Base-by-base conservation (phyloP, 2,329 filamentous ascomycete species). In the Endoconidiophora laricicola region DNA sequence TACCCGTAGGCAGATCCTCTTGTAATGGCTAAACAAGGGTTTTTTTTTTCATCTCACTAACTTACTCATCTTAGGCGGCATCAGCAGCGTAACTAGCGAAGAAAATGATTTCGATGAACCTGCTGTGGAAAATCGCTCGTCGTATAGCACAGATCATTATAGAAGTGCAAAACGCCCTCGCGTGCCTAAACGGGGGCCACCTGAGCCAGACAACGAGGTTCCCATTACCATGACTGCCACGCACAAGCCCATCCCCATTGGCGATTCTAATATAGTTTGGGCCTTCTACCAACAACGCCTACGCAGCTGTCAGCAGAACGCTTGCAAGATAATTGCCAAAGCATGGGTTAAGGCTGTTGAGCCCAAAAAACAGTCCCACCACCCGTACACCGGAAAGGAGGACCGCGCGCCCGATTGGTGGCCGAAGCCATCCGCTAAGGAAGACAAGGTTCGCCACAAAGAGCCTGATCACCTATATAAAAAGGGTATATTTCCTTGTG, bases 391-490 rank as follows among this genome's bases (percentile, higher is more conserved):
- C 1, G 69, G 71, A n/a, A 74, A 72, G 29, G 72, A 79, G 43
- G 71, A 72, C 29, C 78, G 75, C 56, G 73, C 73, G 1, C 77
- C 79, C 0, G 72, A 73, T 47, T 83, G 79, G 79, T 83, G 79
- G 79, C 79, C 79, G 2, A 68, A 72, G 58, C 65, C 69, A 5
- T 58, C 63, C 1, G 66, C 68, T 0, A 69, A 70, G 50, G 66
- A 72, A 36, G 68, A 75, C 44, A 69, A 68, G 41, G 76, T 83
- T 48, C 69, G 75, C 10, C 81, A 85, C 60, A 81, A 76, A 58
- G 82, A 86, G 61, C 83, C 82, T 1, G 82, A 86, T 58, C 83
- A 86, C 63, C 65, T 84, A 44, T 74, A 74, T 57, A 84, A 81
- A 60, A 67, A 72, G 58, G 78, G 81, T 83, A 62, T 58, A 66